Evolutionary conservation across 2,329 filamentous ascomycete species (phyloP).

Genomic region (Monilinia vaccinii-corymbosi): DNA sequence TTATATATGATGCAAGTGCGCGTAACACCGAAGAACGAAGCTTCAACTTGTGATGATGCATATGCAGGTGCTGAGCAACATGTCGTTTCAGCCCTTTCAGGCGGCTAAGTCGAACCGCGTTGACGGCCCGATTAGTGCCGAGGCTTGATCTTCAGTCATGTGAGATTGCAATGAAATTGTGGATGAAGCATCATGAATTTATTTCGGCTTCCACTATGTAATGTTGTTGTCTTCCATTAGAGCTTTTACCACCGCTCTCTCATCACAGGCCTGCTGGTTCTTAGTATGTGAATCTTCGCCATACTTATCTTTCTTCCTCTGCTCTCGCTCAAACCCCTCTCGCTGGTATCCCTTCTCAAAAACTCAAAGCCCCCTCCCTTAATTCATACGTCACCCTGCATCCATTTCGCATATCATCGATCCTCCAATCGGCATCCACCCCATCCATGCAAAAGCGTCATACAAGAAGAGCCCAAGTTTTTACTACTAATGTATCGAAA

Average conservation of each 20-base stretch:
- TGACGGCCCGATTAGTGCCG: too few relatives aligned
- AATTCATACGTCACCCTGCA: neutral
- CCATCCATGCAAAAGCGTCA: neutral
- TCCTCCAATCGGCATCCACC: too few relatives aligned
- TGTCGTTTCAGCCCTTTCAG: too few relatives aligned
- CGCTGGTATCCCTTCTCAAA: neutral
- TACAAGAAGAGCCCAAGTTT: neutral
- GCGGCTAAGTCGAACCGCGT: too few relatives aligned
- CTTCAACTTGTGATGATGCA: too few relatives aligned
- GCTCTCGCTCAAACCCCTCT: neutral
- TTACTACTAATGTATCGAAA: neutral
- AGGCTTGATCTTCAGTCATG: too few relatives aligned
- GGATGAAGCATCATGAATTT: neutral
- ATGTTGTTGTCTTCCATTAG: neutral
- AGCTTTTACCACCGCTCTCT: neutral
- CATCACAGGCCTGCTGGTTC: neutral
- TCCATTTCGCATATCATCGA: neutral
- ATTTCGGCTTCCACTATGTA: neutral
- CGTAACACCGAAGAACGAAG: too few relatives aligned
- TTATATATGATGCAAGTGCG: too few relatives aligned
- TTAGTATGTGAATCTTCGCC: neutral
- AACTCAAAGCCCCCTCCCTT: neutral
- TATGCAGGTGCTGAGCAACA: too few relatives aligned
- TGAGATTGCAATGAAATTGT: too few relatives aligned
- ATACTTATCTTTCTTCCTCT: neutral